Base-by-base conservation (phyloP, 148 eudicot genomes). In the Nepenthes gracilis region DNA sequence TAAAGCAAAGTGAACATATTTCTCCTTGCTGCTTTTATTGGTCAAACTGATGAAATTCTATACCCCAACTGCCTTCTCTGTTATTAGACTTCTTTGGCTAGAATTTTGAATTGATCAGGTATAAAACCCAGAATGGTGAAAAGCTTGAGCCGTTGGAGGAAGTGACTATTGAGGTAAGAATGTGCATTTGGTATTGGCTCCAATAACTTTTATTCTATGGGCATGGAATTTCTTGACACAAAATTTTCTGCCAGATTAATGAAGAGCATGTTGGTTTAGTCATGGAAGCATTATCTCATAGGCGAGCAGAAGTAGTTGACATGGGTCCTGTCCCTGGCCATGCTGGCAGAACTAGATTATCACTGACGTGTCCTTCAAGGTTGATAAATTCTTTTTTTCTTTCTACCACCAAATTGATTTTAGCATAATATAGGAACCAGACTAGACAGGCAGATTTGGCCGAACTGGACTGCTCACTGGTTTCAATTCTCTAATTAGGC, bases 111-210 rank as follows among this genome's bases (percentile, higher is more conserved):
- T 60, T 45, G 45, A 1, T 33, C 76, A 94, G 99, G 99, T 94
- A 94, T 64, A 89, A 94, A 74, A 70, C 50, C 15, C 92, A 86
- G 69, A 81, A 80, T 0, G 79, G 90, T 57, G 71, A 71, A 67
- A 94, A 84, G 78, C 81, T 86, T 60, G 99, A 94, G 75, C 99
- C 99, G 58, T 74, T 94, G 67, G 99, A 94, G 80, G 99, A 94
- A 86, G 99, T 94, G 58, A 94, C 97, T 33, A 81, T 94, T 58
- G 99, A 94, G 97, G 99, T 86, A 64, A 64, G 63, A 43, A 23
- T 52, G 9, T 45, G 11, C 36, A 11, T 23, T 9, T 47, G 8
- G 45, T 40, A 3, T 4, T 40, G 8, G 45, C 45, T 40, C 6
- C 45, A n/a, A 12, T 15, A 35, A 5, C 53, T 10, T 36, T 23